Percentiles rank a stretch among this genome's conserved stretches.
These are phyloP conservation scores for Euphrasia confusa DNA, from an alignment of 257 asterid species.

Conservation along the genomic window DNA sequence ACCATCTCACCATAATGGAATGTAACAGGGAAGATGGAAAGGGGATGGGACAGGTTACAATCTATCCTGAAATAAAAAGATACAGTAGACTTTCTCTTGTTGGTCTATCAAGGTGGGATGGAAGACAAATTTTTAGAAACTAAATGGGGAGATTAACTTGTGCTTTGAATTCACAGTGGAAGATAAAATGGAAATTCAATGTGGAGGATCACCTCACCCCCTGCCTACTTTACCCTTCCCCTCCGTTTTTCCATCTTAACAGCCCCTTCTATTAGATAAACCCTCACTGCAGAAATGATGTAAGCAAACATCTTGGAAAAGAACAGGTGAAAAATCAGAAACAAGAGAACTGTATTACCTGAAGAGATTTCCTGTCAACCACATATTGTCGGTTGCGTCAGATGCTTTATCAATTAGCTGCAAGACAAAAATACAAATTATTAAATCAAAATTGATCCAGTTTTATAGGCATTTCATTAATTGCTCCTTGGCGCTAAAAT, in stretches of 20 bases:
- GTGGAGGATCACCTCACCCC: background rate
- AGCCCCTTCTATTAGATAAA: background rate
- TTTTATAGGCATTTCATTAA: background rate
- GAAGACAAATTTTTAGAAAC: background rate
- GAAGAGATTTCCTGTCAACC: constrained; percentile 44
- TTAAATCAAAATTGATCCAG: background rate
- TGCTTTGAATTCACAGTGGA: background rate
- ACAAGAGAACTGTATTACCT: constrained; percentile 42
- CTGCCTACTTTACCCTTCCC: too few relatives aligned
- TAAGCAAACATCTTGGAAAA: constrained; percentile 15
- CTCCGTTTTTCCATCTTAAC: too few relatives aligned
- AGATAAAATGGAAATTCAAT: background rate
- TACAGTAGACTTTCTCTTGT: too few relatives aligned
- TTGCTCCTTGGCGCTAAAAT: background rate
- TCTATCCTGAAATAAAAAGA: too few relatives aligned
- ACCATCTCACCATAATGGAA: too few relatives aligned
- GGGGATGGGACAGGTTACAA: too few relatives aligned
- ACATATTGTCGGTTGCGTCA: constrained; percentile 50
- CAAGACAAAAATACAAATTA: constrained; percentile 20
- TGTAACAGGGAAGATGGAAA: too few relatives aligned
- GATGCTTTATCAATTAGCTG: constrained; percentile 56
- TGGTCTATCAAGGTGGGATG: too few relatives aligned
- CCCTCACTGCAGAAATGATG: constrained; percentile 8
- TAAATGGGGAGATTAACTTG: background rate
- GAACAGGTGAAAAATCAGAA: constrained; percentile 14